Evolutionary conservation across 2,329 filamentous ascomycete genomes (phyloP).

Genomic region (Botrytis tulipae): DNA sequence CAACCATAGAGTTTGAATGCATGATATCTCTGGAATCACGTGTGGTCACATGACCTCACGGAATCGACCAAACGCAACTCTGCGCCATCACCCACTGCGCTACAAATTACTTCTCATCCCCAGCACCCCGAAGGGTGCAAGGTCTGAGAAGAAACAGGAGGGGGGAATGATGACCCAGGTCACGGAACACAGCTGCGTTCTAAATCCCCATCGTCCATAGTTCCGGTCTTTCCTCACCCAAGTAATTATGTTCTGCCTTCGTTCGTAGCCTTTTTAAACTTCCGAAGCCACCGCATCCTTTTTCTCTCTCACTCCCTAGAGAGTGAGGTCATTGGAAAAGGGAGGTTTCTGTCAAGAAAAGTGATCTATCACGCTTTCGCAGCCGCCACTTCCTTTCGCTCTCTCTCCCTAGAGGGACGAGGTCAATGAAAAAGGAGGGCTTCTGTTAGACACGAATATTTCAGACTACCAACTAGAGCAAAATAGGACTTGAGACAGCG

Average conservation of each 20-base stretch:
- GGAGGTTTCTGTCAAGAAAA: background rate
- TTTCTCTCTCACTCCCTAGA: background rate
- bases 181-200: background rate
- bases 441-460: too few species aligned
- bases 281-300: background rate
- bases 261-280: background rate
- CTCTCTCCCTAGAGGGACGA: background rate
- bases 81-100: background rate
- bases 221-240: background rate
- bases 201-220: background rate
- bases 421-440: background rate
- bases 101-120: background rate
- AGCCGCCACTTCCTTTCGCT: background rate
- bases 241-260: background rate
- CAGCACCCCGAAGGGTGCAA: background rate
- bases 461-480: background rate
- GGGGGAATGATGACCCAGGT: background rate
- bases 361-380: background rate
- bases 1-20: background rate
- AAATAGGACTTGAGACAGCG: background rate
- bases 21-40: background rate
- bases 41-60: background rate
- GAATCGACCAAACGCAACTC: background rate
- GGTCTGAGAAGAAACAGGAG: background rate
- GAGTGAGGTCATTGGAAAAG: background rate